Conservation (phyloP, 352 stramenopile genomes). For the Phytophthora podocarpi region DNA sequence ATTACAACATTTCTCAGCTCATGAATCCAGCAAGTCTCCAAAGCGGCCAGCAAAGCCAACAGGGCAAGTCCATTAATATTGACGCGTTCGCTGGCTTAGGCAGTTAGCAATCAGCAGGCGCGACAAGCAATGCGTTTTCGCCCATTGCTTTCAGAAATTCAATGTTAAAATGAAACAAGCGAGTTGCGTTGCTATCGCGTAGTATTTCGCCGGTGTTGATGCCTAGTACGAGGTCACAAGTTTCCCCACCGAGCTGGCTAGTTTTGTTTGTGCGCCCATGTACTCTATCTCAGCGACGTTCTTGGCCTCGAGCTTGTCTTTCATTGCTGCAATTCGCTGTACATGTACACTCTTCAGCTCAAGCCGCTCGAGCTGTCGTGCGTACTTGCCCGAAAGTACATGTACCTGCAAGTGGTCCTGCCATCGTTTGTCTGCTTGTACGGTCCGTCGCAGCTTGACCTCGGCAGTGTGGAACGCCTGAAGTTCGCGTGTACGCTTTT, state of each 20-base stretch:
- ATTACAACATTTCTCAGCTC: constrained; percentile 85
- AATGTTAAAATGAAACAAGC: constrained; percentile 14
- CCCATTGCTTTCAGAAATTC: constrained; percentile 4
- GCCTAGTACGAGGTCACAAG: constrained; percentile 1
- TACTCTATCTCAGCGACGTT: constrained; percentile 48
- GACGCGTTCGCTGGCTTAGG: constrained; percentile 75
- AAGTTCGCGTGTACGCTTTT: constrained; percentile 35
- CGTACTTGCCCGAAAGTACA: constrained; percentile 25
- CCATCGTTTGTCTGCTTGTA: constrained; percentile 32
- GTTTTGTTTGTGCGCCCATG: constrained; percentile 37
- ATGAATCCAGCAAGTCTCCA: constrained; percentile 79
- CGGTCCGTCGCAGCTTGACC: constrained; percentile 32
- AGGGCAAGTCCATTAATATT: constrained; percentile 82
- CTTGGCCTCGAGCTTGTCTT: constrained; percentile 34
- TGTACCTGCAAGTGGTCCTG: constrained; percentile 28
- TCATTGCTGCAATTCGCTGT: constrained; percentile 28
- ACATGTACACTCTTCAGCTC: constrained; percentile 32
- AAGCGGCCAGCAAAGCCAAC: constrained; percentile 36
- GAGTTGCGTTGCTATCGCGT: neutral
- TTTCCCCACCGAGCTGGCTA: constrained; percentile 44
- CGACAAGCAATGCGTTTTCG: neutral
- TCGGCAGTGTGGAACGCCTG: constrained; percentile 37
- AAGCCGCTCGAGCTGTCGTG: constrained; percentile 28
- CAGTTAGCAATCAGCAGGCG: constrained; percentile 16
- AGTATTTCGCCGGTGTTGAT: neutral